phyloP scores from a whole-genome alignment of 139 green algal species.

The Diplosphaera chodatii region DNA sequence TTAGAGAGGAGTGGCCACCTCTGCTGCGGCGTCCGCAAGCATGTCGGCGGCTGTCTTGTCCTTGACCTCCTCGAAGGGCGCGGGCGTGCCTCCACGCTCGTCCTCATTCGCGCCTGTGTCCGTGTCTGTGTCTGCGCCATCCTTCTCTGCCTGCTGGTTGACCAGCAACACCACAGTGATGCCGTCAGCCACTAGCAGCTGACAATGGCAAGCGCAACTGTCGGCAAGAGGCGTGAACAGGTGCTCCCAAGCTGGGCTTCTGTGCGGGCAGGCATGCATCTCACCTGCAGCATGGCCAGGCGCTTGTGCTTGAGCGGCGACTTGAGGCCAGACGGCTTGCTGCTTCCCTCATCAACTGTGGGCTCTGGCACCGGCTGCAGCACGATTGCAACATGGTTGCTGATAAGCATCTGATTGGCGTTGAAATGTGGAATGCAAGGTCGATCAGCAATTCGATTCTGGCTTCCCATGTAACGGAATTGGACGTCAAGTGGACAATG shows the following conservation, averaged over 20 bases:
- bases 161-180: too few relatives aligned
- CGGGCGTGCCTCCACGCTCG: background rate
- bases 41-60: conserved; percentile 19
- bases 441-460: too few relatives aligned
- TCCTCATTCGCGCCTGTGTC: background rate
- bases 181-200: background rate
- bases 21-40: background rate
- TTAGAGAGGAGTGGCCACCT: too few relatives aligned
- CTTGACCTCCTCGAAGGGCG: conserved; percentile 16
- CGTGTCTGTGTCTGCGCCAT: conserved; percentile 1
- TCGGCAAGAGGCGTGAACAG: too few relatives aligned
- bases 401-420: too few relatives aligned
- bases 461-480: too few relatives aligned
- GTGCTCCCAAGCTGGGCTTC: too few relatives aligned
- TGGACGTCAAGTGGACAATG: too few relatives aligned
- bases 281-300: background rate
- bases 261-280: too few relatives aligned
- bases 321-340: background rate
- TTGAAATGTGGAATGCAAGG: too few relatives aligned
- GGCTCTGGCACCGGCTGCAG: conserved; percentile 1
- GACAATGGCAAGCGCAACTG: too few relatives aligned
- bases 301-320: background rate
- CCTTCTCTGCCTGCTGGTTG: background rate
- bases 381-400: too few relatives aligned
- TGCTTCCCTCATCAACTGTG: background rate